Percentiles rank a stretch among this genome's conserved stretches.
These are phyloP conservation scores for Usnea hakonensis DNA, from an alignment of 495 filamentous ascomycete genomes.

Conservation along the genomic window DNA sequence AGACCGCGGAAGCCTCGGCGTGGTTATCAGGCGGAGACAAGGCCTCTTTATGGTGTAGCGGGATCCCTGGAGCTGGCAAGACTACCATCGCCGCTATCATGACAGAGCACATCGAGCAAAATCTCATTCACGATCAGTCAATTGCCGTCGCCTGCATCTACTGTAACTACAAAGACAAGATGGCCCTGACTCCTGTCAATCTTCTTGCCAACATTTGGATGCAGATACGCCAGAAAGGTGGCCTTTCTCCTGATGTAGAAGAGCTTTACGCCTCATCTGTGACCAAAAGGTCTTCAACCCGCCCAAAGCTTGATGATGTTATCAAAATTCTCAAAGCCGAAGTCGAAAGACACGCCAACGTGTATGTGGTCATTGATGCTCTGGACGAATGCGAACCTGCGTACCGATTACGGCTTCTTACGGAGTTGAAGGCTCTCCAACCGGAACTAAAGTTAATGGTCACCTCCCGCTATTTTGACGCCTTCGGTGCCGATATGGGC, in stretches of 20 bases:
- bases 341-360: neutral
- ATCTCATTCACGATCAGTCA: no score
- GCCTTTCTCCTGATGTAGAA: neutral
- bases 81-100: no score
- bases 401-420: neutral
- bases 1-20: neutral
- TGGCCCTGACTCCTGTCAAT: slow-evolving; percentile 21
- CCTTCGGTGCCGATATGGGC: neutral
- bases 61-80: neutral
- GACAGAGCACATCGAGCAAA: no score
- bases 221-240: neutral
- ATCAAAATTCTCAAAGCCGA: neutral
- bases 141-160: slow-evolving; percentile 27
- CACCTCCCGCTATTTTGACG: slow-evolving; percentile 1
- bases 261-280: neutral
- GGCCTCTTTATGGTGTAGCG: neutral
- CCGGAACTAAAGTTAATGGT: neutral
- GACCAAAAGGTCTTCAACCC: neutral
- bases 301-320: neutral
- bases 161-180: slow-evolving; percentile 27
- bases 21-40: neutral
- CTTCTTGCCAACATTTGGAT: slow-evolving; percentile 13
- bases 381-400: neutral
- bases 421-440: slow-evolving; percentile 1
- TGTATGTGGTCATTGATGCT: slow-evolving; percentile 11